These are phyloP conservation scores for Circinella minor DNA, from an alignment of 371 early-diverging fungal genomes.

Conservation along the genomic window DNA sequence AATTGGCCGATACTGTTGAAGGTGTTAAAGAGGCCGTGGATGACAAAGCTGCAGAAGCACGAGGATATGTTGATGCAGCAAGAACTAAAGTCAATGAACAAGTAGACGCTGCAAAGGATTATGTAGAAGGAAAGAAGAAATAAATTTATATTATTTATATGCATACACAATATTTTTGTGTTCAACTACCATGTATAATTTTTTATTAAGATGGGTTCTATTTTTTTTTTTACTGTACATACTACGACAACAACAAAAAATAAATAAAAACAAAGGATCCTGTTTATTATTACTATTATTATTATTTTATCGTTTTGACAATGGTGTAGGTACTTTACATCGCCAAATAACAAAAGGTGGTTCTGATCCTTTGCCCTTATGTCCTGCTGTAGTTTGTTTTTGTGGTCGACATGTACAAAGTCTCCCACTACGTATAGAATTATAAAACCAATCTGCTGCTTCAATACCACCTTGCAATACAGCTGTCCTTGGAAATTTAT, in stretches of 20 bases:
- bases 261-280: no score
- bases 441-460: conserved; percentile 40
- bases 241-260: no score
- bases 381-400: conserved; percentile 49
- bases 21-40: no score
- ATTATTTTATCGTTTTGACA: conserved; percentile 27
- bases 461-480: conserved; percentile 65
- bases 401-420: conserved; percentile 51
- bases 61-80: no score
- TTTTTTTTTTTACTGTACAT: no score
- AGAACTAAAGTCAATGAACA: neutral
- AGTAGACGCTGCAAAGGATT: neutral
- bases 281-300: neutral
- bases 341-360: conserved; percentile 57
- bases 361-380: conserved; percentile 54
- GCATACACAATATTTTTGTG: no score
- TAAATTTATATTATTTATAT: no score
- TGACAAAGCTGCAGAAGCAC: no score
- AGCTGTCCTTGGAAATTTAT: conserved; percentile 52
- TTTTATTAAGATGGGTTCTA: no score
- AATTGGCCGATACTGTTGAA: neutral
- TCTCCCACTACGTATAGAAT: neutral
- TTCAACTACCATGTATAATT: no score
- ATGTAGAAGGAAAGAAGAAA: neutral
- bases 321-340: conserved; percentile 46